Conservation (phyloP, 768 basidiomycete genomes). For the Suillus hirtellus region DNA sequence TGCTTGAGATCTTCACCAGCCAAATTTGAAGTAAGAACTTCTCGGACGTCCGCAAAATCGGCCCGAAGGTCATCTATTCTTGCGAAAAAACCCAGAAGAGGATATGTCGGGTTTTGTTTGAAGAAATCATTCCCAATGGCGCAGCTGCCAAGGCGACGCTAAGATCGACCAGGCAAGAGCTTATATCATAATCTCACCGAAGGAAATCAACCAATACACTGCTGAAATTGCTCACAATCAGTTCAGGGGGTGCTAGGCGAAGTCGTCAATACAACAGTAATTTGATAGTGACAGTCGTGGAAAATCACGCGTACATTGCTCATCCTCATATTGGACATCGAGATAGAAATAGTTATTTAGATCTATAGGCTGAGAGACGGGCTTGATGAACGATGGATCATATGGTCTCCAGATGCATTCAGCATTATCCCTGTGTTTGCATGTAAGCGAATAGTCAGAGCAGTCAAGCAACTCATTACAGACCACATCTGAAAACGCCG, state of each 20-base stretch:
- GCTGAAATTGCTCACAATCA: constrained; percentile 20
- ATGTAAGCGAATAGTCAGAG: neutral
- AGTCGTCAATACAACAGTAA: neutral
- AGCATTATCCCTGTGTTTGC: neutral
- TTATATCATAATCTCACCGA: constrained; percentile 12
- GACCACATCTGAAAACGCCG: neutral
- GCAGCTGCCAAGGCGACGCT: neutral
- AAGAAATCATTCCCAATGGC: constrained; percentile 19
- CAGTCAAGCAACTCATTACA: neutral
- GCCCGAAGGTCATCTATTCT: neutral
- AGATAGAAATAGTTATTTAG: constrained; percentile 23
- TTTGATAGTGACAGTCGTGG: neutral
- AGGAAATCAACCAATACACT: constrained; percentile 18
- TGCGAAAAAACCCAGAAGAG: constrained; percentile 8
- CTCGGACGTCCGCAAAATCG: constrained; percentile 2
- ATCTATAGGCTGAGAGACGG: constrained; percentile 16
- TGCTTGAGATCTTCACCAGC: neutral
- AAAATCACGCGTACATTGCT: neutral
- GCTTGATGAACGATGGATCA: constrained; percentile 11
- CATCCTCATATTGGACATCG: neutral
- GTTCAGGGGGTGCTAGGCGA: constrained; percentile 1
- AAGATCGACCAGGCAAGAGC: neutral
- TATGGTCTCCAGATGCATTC: neutral
- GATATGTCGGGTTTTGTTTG: neutral
- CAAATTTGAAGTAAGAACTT: neutral